These are phyloP conservation scores for Pseudonitzschia multiseries DNA, from an alignment of 108 stramenopile species.

Conservation along the genomic window DNA sequence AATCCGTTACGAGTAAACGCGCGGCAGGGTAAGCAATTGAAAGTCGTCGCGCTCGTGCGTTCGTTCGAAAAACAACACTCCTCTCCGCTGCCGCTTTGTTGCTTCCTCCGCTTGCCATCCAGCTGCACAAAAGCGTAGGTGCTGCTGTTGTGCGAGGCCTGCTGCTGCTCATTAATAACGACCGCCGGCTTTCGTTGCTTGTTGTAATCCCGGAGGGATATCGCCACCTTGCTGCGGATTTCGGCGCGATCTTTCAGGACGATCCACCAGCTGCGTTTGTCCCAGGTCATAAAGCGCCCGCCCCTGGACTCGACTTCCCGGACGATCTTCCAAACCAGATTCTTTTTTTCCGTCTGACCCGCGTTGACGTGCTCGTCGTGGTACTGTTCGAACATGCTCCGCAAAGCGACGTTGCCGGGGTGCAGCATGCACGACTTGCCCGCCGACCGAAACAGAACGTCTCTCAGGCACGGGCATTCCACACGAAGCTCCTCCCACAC, in stretches of 20 bases:
- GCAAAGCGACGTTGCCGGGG: conserved; percentile 10
- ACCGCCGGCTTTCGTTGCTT: neutral
- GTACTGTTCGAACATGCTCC: conserved; percentile 9
- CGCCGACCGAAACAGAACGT: conserved; percentile 13
- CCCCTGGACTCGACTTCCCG: neutral
- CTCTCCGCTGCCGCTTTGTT: neutral
- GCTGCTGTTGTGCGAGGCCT: neutral
- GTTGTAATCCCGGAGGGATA: conserved; percentile 6
- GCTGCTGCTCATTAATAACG: neutral
- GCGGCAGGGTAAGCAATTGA: no score
- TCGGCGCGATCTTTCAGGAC: neutral
- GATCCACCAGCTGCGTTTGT: conserved; percentile 17
- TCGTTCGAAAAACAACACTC: neutral
- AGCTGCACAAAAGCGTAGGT: neutral
- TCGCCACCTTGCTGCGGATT: conserved; percentile 15
- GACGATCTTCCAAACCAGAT: conserved; percentile 9
- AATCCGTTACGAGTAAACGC: no score
- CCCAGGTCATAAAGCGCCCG: conserved; percentile 10
- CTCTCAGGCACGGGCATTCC: conserved; percentile 1
- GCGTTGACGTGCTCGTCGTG: conserved; percentile 8
- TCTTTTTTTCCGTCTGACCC: neutral
- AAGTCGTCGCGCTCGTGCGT: no score
- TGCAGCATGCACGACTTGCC: conserved; percentile 12
- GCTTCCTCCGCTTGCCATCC: conserved; percentile 6
- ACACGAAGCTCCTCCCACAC: no score